These are phyloP conservation scores for Kwoniella botswanensis DNA, from an alignment of 768 basidiomycete genomes.

Conservation along the genomic window DNA sequence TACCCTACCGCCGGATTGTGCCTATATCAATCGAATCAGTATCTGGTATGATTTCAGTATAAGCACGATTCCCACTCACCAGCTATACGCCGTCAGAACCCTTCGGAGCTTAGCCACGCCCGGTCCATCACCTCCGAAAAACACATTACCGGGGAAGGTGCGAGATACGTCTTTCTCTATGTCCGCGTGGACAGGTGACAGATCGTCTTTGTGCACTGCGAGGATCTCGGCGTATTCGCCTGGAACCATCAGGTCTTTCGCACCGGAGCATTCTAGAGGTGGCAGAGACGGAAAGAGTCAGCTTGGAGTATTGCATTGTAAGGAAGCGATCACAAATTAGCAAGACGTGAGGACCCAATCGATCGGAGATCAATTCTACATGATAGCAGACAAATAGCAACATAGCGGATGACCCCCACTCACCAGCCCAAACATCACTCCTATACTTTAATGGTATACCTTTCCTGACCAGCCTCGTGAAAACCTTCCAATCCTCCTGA, in stretches of 20 bases:
- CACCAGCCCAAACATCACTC: constrained; percentile 51
- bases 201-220: constrained; percentile 58
- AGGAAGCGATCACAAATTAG: background rate
- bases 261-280: constrained; percentile 86
- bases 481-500: constrained; percentile 75
- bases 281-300: background rate
- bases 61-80: constrained; percentile 13
- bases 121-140: constrained; percentile 97
- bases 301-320: background rate
- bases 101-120: constrained; percentile 90
- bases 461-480: constrained; percentile 71
- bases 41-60: background rate
- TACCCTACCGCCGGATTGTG: constrained; percentile 92
- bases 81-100: constrained; percentile 78
- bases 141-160: constrained; percentile 92
- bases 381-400: too few relatives aligned
- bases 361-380: too few relatives aligned
- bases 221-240: constrained; percentile 86
- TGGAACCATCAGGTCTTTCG: constrained; percentile 87
- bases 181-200: constrained; percentile 64
- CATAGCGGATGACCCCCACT: constrained; percentile 2
- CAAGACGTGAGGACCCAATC: too few relatives aligned
- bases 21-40: constrained; percentile 59
- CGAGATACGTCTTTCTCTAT: constrained; percentile 89
- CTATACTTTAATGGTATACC: constrained; percentile 75